phyloP scores from a whole-genome alignment of 2,329 filamentous ascomycete species.

The Metarhizium robertsii region DNA sequence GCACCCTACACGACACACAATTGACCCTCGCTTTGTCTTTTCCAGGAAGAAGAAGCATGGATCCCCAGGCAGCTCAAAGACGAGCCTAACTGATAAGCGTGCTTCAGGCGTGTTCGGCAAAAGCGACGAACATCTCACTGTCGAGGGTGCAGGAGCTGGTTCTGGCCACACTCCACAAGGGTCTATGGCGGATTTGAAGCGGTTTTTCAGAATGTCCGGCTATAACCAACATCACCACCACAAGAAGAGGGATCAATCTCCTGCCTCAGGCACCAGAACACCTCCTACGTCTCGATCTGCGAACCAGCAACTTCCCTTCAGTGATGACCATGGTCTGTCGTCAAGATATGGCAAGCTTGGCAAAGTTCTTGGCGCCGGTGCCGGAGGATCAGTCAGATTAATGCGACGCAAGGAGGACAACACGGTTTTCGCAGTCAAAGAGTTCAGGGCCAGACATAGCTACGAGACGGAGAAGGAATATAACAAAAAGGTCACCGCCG shows the following conservation, averaged over 20 bases:
- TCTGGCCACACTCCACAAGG: constrained; percentile 39
- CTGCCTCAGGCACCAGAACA: constrained; percentile 44
- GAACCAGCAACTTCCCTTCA: constrained; percentile 67
- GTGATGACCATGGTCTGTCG: constrained; percentile 81
- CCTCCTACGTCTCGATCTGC: constrained; percentile 36
- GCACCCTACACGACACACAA: constrained; percentile 48
- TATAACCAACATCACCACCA: constrained; percentile 62
- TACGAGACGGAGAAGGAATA: constrained; percentile 96
- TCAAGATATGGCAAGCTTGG: constrained; percentile 95
- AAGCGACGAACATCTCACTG: constrained; percentile 22
- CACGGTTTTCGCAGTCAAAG: constrained; percentile 93
- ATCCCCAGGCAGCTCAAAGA: constrained; percentile 43
- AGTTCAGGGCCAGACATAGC: constrained; percentile 83
- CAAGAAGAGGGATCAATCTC: constrained; percentile 58
- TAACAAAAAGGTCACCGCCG: constrained; percentile 94
- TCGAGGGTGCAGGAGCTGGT: constrained; percentile 13
- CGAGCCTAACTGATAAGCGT: constrained; percentile 45
- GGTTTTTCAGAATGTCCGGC: constrained; percentile 83
- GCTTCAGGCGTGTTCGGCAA: constrained; percentile 31
- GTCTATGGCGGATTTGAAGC: constrained; percentile 90
- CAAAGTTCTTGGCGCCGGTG: constrained; percentile 85
- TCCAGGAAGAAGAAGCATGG: constrained; percentile 61
- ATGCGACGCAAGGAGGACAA: constrained; percentile 91
- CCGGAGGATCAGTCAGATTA: constrained; percentile 85
- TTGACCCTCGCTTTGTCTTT: constrained; percentile 82